phyloP scores from a whole-genome alignment of 148 eudicot genomes.

The Diospyros kaki region DNA sequence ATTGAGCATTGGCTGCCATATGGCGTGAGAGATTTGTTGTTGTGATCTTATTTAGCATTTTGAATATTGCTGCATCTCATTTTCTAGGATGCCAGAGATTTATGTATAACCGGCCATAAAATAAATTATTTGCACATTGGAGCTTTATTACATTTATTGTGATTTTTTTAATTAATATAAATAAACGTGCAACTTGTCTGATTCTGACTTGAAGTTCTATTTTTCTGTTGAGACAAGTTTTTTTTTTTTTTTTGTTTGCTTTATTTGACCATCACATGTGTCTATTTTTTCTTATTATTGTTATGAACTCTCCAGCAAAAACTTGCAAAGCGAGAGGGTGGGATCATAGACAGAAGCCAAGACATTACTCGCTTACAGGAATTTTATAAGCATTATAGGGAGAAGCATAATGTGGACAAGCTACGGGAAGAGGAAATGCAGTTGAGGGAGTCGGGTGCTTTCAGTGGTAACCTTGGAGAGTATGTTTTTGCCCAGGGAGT shows the following conservation, averaged over 20 bases:
- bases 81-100: too few relatives aligned
- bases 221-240: too few relatives aligned
- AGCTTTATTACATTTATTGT: too few relatives aligned
- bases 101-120: too few relatives aligned
- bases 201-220: too few relatives aligned
- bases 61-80: background rate
- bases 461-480: slow-evolving; percentile 92
- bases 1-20: background rate
- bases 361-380: slow-evolving; percentile 88
- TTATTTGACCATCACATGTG: too few relatives aligned
- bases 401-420: slow-evolving; percentile 68
- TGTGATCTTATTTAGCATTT: background rate
- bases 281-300: background rate
- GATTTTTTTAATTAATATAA: too few relatives aligned
- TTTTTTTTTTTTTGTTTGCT: too few relatives aligned
- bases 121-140: too few relatives aligned
- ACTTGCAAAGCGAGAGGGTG: slow-evolving; percentile 91
- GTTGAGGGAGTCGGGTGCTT: slow-evolving; percentile 75
- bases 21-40: background rate
- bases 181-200: too few relatives aligned
- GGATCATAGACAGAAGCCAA: slow-evolving; percentile 86
- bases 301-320: slow-evolving; percentile 65
- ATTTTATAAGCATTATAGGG: slow-evolving; percentile 75
- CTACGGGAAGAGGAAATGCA: slow-evolving; percentile 85
- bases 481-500: slow-evolving; percentile 30